Base-by-base conservation (phyloP, 768 basidiomycete species). In the Leccinum pellstonianum region DNA sequence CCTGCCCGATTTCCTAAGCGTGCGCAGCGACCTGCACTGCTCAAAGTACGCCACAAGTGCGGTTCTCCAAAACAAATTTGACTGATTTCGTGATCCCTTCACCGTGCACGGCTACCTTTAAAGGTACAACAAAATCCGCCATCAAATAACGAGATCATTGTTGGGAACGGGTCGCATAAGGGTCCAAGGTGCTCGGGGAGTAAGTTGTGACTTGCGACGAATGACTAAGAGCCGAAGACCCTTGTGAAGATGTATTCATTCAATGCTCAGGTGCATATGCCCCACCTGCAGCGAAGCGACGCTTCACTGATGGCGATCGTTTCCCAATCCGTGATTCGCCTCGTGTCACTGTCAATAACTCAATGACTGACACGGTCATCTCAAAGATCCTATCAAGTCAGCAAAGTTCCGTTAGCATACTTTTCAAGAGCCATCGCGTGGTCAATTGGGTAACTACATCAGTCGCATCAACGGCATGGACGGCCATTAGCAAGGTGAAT, bases 311-410 rank as follows among this genome's bases (percentile, higher is more conserved):
- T 65, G 57, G 57, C 48, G 63, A 63, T 69, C 62, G 59, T 54
- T 62, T 19, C 49, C 52, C 58, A 33, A 56, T 52, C 33, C 8
- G 43, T 62, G 54, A 60, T 57, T 58, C 49, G 27, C 66, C 70
- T 72, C 69, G 57, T 70, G 70, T 65, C 47, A 23, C 38, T 55
- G n/a, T 51, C 59, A 56, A 19, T 37, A 54, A 61, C 54, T 58
- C 50, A 57, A 49, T 55, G 33, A 23, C 60, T 65, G 51, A 63
- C 49, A 52, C 33, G 43, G 63, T 6, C 61, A 62, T 50, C 60
- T 52, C 55, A 38, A 59, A 65, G 62, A 54, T 58, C 51, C 53
- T 60, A 62, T 63, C 67, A 41, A 57, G 35, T 55, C 35, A 48
- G 52, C 61, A 58, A 58, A 55, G 55, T 54, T 57, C 37, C 41